Conservation (phyloP, 352 stramenopile species). For the Globisporangium nunn region DNA sequence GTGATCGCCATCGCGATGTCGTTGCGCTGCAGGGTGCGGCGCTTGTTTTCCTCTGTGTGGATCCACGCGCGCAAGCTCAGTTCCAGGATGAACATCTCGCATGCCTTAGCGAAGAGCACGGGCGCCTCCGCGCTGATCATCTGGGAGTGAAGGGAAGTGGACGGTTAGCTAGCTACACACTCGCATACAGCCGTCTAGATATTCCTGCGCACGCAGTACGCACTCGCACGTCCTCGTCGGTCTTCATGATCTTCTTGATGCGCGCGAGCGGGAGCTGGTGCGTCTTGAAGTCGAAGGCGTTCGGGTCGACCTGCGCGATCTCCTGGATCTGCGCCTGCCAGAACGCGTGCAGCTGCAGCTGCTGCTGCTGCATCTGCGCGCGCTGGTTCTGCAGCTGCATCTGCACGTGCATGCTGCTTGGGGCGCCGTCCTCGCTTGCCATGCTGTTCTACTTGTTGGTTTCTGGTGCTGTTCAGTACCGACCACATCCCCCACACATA, state of each 20-base stretch:
- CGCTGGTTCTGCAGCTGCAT: constrained; percentile 83
- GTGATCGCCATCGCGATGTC: constrained; percentile 88
- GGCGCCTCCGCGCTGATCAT: constrained; percentile 93
- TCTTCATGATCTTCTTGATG: constrained; percentile 96
- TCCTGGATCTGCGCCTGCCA: constrained; percentile 86
- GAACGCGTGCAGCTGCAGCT: constrained; percentile 80
- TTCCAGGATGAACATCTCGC: constrained; percentile 92
- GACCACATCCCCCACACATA: neutral
- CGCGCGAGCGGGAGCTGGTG: constrained; percentile 88
- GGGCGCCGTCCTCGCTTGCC: constrained; percentile 33
- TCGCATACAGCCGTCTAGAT: neutral
- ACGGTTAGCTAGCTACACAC: neutral
- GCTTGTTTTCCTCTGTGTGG: constrained; percentile 91
- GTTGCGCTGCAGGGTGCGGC: constrained; percentile 87
- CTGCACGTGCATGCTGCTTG: constrained; percentile 81
- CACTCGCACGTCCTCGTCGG: constrained; percentile 89
- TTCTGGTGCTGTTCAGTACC: neutral
- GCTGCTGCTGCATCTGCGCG: constrained; percentile 85
- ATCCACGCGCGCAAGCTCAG: constrained; percentile 85
- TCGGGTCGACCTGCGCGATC: constrained; percentile 84
- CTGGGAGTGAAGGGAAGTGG: constrained; percentile 15
- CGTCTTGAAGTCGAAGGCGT: constrained; percentile 84
- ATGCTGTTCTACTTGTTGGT: constrained; percentile 16
- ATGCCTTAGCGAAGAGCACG: constrained; percentile 92
- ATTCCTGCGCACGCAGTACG: neutral